Evolutionary conservation across 2,329 filamentous ascomycete species (phyloP).

Genomic region (Pseudogymnoascus sp.): DNA sequence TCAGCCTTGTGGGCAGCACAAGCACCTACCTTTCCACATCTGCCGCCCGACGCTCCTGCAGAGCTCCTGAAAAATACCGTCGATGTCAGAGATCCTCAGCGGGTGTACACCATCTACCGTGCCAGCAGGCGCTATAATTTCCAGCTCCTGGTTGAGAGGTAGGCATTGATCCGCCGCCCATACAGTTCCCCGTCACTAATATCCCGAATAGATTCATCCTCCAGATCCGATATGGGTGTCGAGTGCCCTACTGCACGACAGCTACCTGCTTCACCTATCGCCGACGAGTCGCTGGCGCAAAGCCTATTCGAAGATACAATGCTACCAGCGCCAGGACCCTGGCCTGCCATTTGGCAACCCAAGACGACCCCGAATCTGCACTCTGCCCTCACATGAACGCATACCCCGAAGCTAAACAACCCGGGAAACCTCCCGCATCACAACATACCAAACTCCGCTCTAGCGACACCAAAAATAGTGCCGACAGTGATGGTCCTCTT

Average conservation of each 20-base stretch:
- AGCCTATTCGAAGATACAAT: conserved; percentile 70
- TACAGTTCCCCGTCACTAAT: conserved; percentile 17
- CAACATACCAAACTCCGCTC: neutral
- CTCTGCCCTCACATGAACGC: conserved; percentile 46
- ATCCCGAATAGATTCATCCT: conserved; percentile 57
- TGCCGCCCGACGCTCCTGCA: conserved; percentile 52
- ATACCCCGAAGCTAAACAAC: conserved; percentile 1
- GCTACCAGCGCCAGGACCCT: conserved; percentile 73
- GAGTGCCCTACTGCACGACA: conserved; percentile 58
- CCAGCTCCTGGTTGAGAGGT: conserved; percentile 62
- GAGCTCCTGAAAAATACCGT: conserved; percentile 49
- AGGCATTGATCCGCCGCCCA: conserved; percentile 23
- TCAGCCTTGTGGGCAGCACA: conserved; percentile 55
- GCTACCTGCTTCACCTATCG: conserved; percentile 76
- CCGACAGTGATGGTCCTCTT: neutral
- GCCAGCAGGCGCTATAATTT: conserved; percentile 56
- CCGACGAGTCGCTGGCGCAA: conserved; percentile 56
- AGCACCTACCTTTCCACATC: conserved; percentile 42
- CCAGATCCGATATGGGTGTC: conserved; percentile 78
- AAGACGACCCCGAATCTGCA: conserved; percentile 64
- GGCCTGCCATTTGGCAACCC: conserved; percentile 71
- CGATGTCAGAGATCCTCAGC: conserved; percentile 53
- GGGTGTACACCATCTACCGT: conserved; percentile 53
- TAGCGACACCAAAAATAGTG: neutral
- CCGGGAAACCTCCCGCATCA: neutral